A percentile compares a stretch with the other conserved stretches of the same genome.
Conservation (phyloP, 345 rosid species). For the Eucalyptus urophylla region DNA sequence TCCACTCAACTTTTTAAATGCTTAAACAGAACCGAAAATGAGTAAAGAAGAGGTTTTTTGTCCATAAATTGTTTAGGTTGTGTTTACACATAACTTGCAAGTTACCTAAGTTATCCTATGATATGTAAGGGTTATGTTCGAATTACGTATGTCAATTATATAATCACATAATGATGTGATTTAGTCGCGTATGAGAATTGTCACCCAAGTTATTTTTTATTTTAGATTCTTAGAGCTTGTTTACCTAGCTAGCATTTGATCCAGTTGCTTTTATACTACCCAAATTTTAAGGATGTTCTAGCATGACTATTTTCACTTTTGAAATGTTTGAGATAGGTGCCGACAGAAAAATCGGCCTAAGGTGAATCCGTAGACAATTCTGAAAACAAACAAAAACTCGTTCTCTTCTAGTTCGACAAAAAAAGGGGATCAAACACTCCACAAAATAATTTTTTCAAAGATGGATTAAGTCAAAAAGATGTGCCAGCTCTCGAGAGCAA, state of each 20-base stretch:
- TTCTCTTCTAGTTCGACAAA: background rate
- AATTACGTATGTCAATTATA: background rate
- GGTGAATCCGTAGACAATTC: background rate
- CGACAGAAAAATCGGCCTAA: background rate
- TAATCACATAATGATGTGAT: background rate
- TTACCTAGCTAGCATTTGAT: background rate
- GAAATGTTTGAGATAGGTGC: background rate
- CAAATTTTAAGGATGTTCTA: background rate
- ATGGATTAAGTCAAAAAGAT: background rate
- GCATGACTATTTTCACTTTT: background rate
- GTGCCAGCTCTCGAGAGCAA: too few species aligned
- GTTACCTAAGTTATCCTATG: background rate
- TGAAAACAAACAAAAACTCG: background rate
- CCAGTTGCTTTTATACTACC: background rate
- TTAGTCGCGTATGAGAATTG: background rate
- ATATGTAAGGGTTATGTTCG: background rate
- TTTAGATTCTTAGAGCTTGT: background rate
- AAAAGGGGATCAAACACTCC: background rate
- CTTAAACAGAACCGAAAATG: background rate
- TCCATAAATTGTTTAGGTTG: background rate
- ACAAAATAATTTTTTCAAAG: background rate
- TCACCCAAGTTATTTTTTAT: background rate
- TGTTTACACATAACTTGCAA: background rate
- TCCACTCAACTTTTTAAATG: background rate
- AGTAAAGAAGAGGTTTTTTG: background rate